Evolutionary conservation across 2,329 filamentous ascomycete species (phyloP).

Genomic region (Pleoardoris graminearum): DNA sequence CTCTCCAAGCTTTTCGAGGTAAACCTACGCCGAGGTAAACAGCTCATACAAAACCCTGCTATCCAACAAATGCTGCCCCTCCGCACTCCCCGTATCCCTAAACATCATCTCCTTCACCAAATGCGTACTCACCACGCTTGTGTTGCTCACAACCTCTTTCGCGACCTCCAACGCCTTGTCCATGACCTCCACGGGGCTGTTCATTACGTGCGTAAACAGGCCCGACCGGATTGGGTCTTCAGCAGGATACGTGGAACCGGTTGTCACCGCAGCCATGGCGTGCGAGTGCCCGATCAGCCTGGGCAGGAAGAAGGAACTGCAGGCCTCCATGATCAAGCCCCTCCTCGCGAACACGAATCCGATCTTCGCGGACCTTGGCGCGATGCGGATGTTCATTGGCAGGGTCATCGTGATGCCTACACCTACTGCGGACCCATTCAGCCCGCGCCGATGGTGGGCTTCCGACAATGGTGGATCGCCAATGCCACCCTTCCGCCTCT

Average conservation of each 20-base stretch:
- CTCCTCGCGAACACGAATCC: constrained; percentile 75
- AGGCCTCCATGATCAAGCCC: constrained; percentile 73
- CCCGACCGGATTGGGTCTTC: constrained; percentile 57
- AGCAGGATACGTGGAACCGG: constrained; percentile 62
- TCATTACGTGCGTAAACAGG: constrained; percentile 68
- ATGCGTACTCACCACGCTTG: constrained; percentile 64
- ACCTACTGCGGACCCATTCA: constrained; percentile 61
- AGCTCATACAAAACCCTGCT: constrained; percentile 65
- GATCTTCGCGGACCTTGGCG: constrained; percentile 63
- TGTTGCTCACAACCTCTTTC: constrained; percentile 67
- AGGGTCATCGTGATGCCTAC: constrained; percentile 64
- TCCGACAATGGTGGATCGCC: constrained; percentile 61
- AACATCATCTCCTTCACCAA: constrained; percentile 76
- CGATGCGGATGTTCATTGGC: constrained; percentile 59
- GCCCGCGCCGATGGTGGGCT: constrained; percentile 60
- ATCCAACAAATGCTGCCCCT: constrained; percentile 73
- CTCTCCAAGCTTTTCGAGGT: too few relatives aligned
- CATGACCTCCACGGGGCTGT: constrained; percentile 62
- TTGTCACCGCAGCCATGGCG: constrained; percentile 68
- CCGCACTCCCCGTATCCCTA: constrained; percentile 60
- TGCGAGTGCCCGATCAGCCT: constrained; percentile 67
- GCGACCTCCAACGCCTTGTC: constrained; percentile 68
- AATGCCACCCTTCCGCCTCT: constrained; percentile 53
- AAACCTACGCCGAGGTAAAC: constrained; percentile 53
- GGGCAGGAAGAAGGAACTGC: constrained; percentile 71